Evolutionary conservation across 129 eudicot genomes (phyloP), one percentile per base, ranked within the genome.

Genomic region (Helianthus tuberosus): DNA sequence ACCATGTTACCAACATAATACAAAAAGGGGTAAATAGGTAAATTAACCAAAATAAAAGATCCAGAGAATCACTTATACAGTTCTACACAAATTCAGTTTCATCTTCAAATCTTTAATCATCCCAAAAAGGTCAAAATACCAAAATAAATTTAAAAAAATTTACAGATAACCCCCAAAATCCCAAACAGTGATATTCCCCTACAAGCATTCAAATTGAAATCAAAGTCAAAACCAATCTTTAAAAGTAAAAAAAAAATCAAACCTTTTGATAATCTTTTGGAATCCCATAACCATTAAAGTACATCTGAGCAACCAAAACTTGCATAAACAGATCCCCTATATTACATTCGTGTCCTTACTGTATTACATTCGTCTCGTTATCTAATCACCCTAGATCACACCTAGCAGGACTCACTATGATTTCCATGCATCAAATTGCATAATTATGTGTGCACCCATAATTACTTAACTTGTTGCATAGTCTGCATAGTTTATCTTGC

Each of bases 221-320:
- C 74, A 47, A 35, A 69, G 49, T 77, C 70, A 71, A 53, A 51
- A 62, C 11, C 48, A 1, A 70, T 14, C 4, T 55, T 53, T 14
- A 66, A 38, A 4, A 68, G 52, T 49, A n/a, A n/a, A 11, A 29
- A 29, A 29, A 80, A 73, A 50, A 44, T 38, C 51, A 49, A 69
- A 89, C 96, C 92, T 86, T 86, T 29, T 89, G 92, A 67, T 83
- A 75, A 86, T 89, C 91, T 75, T 68, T 71, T 50, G 87, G 78
- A 32, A 89, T 84, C 71, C 96, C 96, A 84, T 89, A 86, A 11
- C 96, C 96, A 75, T 74, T 79, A 41, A 9, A 73, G 61, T 89
- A 89, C 96, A 89, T 89, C 96, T 89, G 96, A 49, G 86, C 81
- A 23, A 89, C 89, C 68, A 89, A 67, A 16, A 89, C 88, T 62